Evolutionary conservation across 805 yeast species (phyloP).

Genomic region (Candida patagonica): DNA sequence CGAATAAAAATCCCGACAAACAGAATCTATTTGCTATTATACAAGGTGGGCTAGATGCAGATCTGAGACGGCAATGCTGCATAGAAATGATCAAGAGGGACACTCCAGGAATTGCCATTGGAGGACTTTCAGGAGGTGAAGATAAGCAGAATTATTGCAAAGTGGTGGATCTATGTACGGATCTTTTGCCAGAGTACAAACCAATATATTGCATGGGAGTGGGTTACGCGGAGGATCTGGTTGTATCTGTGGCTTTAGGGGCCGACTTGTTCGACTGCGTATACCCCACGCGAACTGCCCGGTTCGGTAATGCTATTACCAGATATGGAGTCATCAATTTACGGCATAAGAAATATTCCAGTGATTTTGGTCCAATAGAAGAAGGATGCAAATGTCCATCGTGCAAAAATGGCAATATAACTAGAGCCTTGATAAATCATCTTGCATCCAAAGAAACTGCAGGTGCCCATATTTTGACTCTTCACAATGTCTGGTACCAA

Average conservation of each 20-base stretch:
- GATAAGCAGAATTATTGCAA: conserved; percentile 33
- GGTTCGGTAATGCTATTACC: conserved; percentile 38
- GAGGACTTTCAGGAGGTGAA: conserved; percentile 40
- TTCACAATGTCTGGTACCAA: conserved; percentile 37
- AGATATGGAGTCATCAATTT: conserved; percentile 30
- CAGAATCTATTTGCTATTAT: conserved; percentile 38
- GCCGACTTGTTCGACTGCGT: conserved; percentile 40
- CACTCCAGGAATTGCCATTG: conserved; percentile 40
- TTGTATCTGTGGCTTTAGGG: conserved; percentile 38
- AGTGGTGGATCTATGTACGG: conserved; percentile 34
- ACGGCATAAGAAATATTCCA: conserved; percentile 27
- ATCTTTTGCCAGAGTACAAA: conserved; percentile 31
- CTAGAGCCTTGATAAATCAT: conserved; percentile 31
- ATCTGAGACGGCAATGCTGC: conserved; percentile 32
- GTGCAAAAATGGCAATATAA: conserved; percentile 26
- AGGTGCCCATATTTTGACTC: conserved; percentile 35
- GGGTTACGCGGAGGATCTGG: conserved; percentile 39
- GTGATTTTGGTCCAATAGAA: conserved; percentile 31
- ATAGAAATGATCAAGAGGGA: conserved; percentile 34
- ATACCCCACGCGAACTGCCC: conserved; percentile 36
- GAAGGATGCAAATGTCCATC: conserved; percentile 34
- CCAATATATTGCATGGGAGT: conserved; percentile 41
- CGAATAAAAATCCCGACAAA: conserved; percentile 34
- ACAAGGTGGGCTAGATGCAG: conserved; percentile 37
- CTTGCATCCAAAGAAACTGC: conserved; percentile 34